A percentile compares a stretch with the other conserved stretches of the same genome.
Evolutionary conservation across 495 filamentous ascomycete species (phyloP).

Genomic region (Oidiodendron maius): DNA sequence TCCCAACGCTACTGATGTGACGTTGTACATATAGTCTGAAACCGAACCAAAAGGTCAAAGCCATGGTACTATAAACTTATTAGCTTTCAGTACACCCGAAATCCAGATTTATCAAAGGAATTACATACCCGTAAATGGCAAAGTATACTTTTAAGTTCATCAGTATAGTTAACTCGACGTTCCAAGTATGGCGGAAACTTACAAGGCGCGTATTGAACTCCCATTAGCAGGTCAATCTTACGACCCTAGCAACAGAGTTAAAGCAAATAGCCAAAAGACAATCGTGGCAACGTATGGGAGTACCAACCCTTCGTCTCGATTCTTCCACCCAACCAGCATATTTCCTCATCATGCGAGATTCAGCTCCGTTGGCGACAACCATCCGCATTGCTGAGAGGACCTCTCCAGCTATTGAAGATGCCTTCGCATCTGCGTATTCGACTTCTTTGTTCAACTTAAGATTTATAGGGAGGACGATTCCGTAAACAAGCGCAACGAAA

Average conservation of each 20-base stretch:
- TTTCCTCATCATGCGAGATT: constrained; percentile 43
- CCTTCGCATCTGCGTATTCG: constrained; percentile 52
- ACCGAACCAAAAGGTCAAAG: constrained; percentile 47
- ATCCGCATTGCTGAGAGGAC: constrained; percentile 50
- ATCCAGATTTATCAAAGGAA: too few relatives aligned
- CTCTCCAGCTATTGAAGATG: constrained; percentile 55
- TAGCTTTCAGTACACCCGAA: too few relatives aligned
- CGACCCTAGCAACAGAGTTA: too few relatives aligned
- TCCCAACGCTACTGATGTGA: constrained; percentile 35
- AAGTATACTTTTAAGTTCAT: too few relatives aligned
- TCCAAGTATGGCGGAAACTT: too few relatives aligned
- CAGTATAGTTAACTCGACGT: too few relatives aligned
- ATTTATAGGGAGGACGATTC: constrained; percentile 46
- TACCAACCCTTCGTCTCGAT: too few relatives aligned
- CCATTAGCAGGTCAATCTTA: constrained; percentile 21
- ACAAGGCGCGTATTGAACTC: too few relatives aligned
- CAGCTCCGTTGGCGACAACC: constrained; percentile 58
- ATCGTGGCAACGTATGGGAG: too few relatives aligned
- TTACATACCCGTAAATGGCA: too few relatives aligned
- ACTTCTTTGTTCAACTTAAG: constrained; percentile 50
- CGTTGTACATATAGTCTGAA: constrained; percentile 34
- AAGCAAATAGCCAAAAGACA: too few relatives aligned
- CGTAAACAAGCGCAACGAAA: constrained; percentile 51
- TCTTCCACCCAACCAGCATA: constrained; percentile 53
- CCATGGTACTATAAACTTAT: constrained; percentile 21